Evolutionary conservation across 1,139 yeast species (phyloP), one percentile per base, ranked within the genome.

Genomic region (Yamadazyma friedrichii): DNA sequence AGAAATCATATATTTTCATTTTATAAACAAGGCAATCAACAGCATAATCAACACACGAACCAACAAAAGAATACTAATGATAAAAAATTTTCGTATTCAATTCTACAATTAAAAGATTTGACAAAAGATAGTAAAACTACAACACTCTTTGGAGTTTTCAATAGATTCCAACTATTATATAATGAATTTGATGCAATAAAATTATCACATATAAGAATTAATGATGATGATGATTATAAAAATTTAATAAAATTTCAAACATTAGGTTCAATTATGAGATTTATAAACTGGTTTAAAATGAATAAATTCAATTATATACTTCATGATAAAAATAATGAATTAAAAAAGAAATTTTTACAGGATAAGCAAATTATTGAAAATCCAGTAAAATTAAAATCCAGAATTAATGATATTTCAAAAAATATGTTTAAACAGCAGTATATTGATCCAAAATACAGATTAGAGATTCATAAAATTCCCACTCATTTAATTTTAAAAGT

Each of bases 221-320:
- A 26, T n/a, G 13, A 31, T 27, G 12, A 9, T 13, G 4, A 31
- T 15, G 28, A 11, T 22, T n/a, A n/a, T 11, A 11, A 6, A 3
- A 27, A 12, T 27, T 27, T 27, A 12, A n/a, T 27, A 6, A n/a
- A 3, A 9, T 13, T 15, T 13, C 35, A 9, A 15, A 31, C 15
- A 2, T 30, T 40, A 11, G 12, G 11, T 9, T n/a, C 36, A 9
- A 17, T 41, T 3, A 2, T 31, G 9, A 6, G n/a, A 8, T 55
- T 54, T 36, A 30, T 58, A 1, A 48, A 50, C 3, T 57, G 63
- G 62, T 58, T 59, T 45, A 56, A 49, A 22, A 33, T 44, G 3
- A 50, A 53, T 33, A 50, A 57, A 22, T 61, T 51, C 39, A 48
- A 54, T 20, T 60, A 58, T 32, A 34, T 51, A 1, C 28, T 53